Evolutionary conservation across 1,139 yeast species (phyloP).

Genomic region (Saccharomyces hybrid): DNA sequence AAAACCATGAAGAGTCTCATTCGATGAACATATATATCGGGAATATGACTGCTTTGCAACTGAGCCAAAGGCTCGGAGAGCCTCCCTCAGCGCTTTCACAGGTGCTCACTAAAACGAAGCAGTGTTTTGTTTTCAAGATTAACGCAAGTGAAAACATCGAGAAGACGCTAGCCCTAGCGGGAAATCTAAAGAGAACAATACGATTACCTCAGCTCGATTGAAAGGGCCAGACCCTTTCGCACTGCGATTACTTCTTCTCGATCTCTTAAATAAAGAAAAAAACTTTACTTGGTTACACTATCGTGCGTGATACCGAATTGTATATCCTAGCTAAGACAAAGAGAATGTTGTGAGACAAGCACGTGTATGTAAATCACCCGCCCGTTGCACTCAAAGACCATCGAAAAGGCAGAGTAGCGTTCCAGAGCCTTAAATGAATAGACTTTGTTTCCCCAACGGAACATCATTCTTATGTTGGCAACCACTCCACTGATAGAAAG

Average conservation of each 20-base stretch:
- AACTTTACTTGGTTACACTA: not conserved
- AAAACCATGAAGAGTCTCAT: not conserved
- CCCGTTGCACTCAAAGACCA: not conserved
- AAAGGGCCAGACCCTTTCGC: not conserved
- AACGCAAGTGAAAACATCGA: not conserved
- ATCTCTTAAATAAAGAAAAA: not conserved
- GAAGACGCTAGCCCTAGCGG: not conserved
- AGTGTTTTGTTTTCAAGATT: not conserved
- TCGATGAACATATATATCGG: not conserved
- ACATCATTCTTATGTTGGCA: not conserved
- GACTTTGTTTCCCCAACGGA: not conserved
- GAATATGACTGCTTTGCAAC: not conserved
- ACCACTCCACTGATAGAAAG: not conserved
- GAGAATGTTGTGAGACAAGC: not conserved
- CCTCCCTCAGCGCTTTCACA: not conserved
- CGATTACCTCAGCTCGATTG: not conserved
- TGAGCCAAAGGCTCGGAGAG: not conserved
- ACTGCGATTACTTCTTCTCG: not conserved
- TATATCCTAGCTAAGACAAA: not conserved
- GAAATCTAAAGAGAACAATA: not conserved
- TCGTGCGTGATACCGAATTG: not conserved
- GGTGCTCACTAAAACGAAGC: not conserved
- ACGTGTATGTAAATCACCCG: not conserved
- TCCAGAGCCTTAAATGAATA: not conserved
- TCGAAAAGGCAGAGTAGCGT: not conserved